phyloP scores from a whole-genome alignment of 176 grass and related monocot species.

The Rhynchospora pubera region DNA sequence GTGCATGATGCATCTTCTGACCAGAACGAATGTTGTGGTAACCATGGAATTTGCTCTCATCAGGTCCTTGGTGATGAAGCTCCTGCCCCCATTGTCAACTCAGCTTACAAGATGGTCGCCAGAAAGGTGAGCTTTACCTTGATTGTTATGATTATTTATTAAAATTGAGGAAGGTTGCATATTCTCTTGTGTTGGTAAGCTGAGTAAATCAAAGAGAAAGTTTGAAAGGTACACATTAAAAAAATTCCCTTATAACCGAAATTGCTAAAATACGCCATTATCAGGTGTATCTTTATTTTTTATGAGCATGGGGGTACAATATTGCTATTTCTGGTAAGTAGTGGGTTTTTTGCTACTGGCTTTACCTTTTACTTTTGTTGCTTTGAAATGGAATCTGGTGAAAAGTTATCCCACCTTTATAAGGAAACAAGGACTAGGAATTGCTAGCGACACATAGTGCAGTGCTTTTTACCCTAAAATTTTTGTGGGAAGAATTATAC shows the following conservation, averaged over 20 bases:
- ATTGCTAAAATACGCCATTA: neutral
- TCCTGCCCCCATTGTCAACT: slow-evolving; percentile 34
- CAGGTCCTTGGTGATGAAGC: slow-evolving; percentile 69
- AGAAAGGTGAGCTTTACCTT: slow-evolving; percentile 61
- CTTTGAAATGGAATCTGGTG: slow-evolving; percentile 11
- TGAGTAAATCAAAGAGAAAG: neutral
- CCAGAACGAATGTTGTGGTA: slow-evolving; percentile 68
- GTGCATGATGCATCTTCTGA: slow-evolving; percentile 25
- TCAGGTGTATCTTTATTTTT: neutral
- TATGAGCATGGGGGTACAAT: neutral
- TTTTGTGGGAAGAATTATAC: neutral
- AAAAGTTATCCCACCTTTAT: slow-evolving; percentile 10
- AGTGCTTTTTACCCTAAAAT: neutral
- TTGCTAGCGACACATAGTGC: neutral
- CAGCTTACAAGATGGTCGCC: slow-evolving; percentile 44
- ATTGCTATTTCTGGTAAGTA: neutral
- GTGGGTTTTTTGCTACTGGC: neutral
- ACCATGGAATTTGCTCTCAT: slow-evolving; percentile 89
- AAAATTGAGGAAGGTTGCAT: neutral
- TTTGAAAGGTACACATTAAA: neutral
- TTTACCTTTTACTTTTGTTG: slow-evolving; percentile 7
- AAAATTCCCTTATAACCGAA: neutral
- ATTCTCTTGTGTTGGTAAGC: neutral
- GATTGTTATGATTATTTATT: neutral
- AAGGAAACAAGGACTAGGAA: neutral